Percentiles rank a stretch among this genome's conserved stretches.
These are phyloP conservation scores for Elsinoe arachidis DNA, from an alignment of 2,329 filamentous ascomycete species.

Conservation along the genomic window DNA sequence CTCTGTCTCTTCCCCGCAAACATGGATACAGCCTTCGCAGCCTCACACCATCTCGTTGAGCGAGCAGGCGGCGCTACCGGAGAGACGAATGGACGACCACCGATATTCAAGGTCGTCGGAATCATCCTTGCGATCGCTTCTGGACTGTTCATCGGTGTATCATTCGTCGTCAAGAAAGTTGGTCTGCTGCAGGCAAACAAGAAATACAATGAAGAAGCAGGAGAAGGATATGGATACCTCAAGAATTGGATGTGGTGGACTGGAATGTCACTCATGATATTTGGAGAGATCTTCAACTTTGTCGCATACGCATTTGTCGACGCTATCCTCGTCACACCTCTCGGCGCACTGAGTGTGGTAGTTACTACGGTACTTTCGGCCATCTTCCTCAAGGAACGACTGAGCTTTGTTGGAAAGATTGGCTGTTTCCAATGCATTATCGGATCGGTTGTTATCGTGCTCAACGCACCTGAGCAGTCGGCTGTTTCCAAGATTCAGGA, in stretches of 20 bases:
- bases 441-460: conserved; percentile 83
- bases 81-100: conserved; percentile 35
- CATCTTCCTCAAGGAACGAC: conserved; percentile 88
- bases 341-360: conserved; percentile 86
- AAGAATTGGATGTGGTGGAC: conserved; percentile 94
- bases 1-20: conserved; percentile 11
- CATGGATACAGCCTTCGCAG: conserved; percentile 38
- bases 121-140: conserved; percentile 79
- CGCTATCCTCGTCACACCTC: conserved; percentile 85
- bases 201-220: conserved; percentile 92
- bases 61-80: conserved; percentile 33
- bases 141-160: conserved; percentile 85
- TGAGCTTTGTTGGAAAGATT: conserved; percentile 93
- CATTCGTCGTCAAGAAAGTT: conserved; percentile 92
- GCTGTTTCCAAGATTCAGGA: conserved; percentile 82
- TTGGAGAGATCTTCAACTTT: conserved; percentile 95
- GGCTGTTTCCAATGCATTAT: conserved; percentile 93
- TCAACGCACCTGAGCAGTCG: conserved; percentile 83
- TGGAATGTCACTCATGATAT: conserved; percentile 93
- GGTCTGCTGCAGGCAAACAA: conserved; percentile 85
- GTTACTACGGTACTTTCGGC: conserved; percentile 84
- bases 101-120: conserved; percentile 74
- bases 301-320: conserved; percentile 95
- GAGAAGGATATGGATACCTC: conserved; percentile 93
- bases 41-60: conserved; percentile 37